These are phyloP conservation scores for Suillus brevipes DNA, from an alignment of 768 basidiomycete genomes.

Conservation along the genomic window DNA sequence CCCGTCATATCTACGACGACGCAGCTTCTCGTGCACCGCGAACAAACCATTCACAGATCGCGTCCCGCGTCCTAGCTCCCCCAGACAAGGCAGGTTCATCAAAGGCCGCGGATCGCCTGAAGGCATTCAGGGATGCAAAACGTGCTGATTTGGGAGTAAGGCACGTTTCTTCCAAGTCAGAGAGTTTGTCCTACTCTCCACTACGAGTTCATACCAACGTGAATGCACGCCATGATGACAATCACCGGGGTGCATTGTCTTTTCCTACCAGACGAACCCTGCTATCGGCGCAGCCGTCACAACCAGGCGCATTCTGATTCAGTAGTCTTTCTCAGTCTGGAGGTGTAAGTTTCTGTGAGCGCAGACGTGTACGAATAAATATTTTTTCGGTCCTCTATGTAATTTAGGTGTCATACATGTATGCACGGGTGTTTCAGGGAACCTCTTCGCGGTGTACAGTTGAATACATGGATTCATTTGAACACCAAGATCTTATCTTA, in stretches of 20 bases:
- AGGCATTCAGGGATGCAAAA: constrained; percentile 51
- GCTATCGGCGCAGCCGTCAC: background rate
- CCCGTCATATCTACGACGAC: constrained; percentile 41
- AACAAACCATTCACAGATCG: background rate
- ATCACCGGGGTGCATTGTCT: background rate
- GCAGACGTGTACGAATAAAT: background rate
- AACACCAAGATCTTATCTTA: background rate
- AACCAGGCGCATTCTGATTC: constrained; percentile 11
- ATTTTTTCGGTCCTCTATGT: background rate
- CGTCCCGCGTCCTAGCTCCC: constrained; percentile 15
- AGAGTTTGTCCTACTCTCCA: constrained; percentile 4
- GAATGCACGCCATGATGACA: background rate
- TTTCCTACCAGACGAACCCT: background rate
- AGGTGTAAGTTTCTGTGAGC: background rate
- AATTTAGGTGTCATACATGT: background rate
- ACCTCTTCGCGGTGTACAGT: background rate
- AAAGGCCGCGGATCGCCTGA: constrained; percentile 47
- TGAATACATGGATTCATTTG: background rate
- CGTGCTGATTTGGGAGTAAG: constrained; percentile 28
- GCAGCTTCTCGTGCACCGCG: constrained; percentile 20
- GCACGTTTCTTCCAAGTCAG: constrained; percentile 8
- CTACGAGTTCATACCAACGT: background rate
- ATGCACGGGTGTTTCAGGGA: background rate
- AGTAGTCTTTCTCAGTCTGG: background rate
- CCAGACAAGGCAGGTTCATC: constrained; percentile 26